These are phyloP conservation scores for Keqinozyma sinolaborantium DNA, from an alignment of 1,139 yeast genomes.

Conservation along the genomic window DNA sequence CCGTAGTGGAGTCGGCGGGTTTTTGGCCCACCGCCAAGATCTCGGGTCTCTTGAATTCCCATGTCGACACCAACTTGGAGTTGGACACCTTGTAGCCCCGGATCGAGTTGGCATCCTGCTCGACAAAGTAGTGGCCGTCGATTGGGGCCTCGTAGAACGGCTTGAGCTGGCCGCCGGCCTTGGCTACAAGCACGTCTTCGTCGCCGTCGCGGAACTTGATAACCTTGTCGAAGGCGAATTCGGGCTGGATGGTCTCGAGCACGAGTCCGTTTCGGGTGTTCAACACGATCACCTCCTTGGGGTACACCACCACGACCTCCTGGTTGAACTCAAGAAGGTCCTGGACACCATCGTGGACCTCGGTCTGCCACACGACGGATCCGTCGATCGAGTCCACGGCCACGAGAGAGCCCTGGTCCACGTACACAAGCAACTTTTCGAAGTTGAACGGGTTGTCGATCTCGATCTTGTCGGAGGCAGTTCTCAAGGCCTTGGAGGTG, in stretches of 20 bases:
- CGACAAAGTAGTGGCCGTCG: constrained; percentile 16
- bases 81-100: constrained; percentile 20
- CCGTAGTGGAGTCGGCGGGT: constrained; percentile 42
- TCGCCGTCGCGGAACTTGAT: constrained; percentile 5
- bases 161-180: not conserved
- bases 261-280: constrained; percentile 23
- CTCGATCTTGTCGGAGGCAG: constrained; percentile 5
- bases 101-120: constrained; percentile 11
- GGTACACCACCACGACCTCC: constrained; percentile 19
- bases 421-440: constrained; percentile 30
- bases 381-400: constrained; percentile 33
- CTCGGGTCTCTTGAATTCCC: constrained; percentile 21
- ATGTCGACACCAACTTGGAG: constrained; percentile 15
- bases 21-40: constrained; percentile 18
- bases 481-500: constrained; percentile 9
- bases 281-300: constrained; percentile 14
- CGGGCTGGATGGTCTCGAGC: constrained; percentile 4
- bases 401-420: constrained; percentile 15
- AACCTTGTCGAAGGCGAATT: constrained; percentile 6
- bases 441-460: constrained; percentile 28
- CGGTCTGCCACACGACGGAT: constrained; percentile 21
- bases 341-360: constrained; percentile 10
- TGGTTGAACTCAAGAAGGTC: constrained; percentile 17
- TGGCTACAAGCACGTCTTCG: constrained; percentile 6
- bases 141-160: not conserved